Evolutionary conservation across 106 monocot genomes (phyloP), one percentile per base, ranked within the genome.

Genomic region (Dioscorea dumetorum): DNA sequence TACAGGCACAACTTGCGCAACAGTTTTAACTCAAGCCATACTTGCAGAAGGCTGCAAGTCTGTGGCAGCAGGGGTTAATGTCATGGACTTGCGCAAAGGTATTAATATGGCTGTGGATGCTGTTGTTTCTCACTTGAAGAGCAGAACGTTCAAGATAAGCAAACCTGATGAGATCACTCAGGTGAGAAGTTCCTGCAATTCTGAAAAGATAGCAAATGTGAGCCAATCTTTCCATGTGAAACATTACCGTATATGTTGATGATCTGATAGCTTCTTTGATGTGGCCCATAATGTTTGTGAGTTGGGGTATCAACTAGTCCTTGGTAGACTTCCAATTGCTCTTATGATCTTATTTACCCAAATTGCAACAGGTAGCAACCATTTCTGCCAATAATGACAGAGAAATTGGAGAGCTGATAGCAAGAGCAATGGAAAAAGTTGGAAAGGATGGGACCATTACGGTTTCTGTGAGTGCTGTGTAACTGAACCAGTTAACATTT

Each of bases 1-100:
- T 78, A 74, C 82, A 94, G 90, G 94, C 54, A 94, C 94, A 19
- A 94, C 94, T 22, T 94, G 94, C 70, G 94, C 90, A 63, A 94
- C 94, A 71, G 80, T 94, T 22, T 71, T 94, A 50, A 73, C 84
- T 34, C 90, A 90, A 61, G 89, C 94, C 63, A 94, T 94, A 70
- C 67, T 94, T 20, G 72, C 76, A 33, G 94, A 94, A 82, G 94
- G 90, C 21, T 94, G 90, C 58, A 94, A 90, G 79, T 75, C 87
- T 62, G 84, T 94, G 67, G 84, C 94, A 71, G 80, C 94, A 58
- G 90, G 94, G 57, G 76, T 90, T 58, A 94, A 94, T 77, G 84
- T 87, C 62, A 94, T 90, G 94, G 94, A 90, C 75, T 76, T 94
- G 80, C 83, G 90, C 4, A 62, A 70, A 77, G 90, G 90, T 63